These are phyloP conservation scores for Drosera capensis DNA, from an alignment of 148 eudicot genomes.

Conservation along the genomic window DNA sequence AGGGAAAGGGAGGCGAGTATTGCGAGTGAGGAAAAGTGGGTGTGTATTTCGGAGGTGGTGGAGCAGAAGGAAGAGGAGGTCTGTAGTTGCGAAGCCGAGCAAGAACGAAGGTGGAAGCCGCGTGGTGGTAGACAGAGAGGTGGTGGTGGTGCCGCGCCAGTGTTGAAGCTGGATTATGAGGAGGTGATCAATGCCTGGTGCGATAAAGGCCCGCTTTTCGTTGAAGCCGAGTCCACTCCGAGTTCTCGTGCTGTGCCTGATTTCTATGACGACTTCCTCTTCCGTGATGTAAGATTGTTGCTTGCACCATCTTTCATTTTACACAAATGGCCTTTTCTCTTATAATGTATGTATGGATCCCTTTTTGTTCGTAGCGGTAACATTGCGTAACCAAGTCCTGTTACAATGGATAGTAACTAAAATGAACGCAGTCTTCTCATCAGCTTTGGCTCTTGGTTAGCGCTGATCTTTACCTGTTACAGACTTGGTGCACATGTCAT, in stretches of 20 bases:
- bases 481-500: no score
- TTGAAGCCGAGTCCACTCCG: neutral
- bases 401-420: no score
- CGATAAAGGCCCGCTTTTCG: neutral
- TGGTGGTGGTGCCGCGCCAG: neutral
- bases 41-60: neutral
- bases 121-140: neutral
- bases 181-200: conserved; percentile 1
- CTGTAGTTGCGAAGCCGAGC: neutral
- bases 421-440: no score
- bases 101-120: neutral
- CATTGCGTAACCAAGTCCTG: no score
- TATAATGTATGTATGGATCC: no score
- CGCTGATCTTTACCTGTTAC: no score
- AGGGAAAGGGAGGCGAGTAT: neutral
- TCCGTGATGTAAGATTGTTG: neutral
- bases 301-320: neutral
- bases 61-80: neutral
- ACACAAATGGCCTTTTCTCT: no score
- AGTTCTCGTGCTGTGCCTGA: neutral
- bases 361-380: no score
- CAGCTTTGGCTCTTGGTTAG: no score
- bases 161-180: neutral
- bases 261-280: neutral
- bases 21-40: conserved; percentile 1